Percentiles rank a stretch among this genome's conserved stretches.
Conservation (phyloP, 2,329 filamentous ascomycete genomes). For the Neopestalotiopsis sp. region DNA sequence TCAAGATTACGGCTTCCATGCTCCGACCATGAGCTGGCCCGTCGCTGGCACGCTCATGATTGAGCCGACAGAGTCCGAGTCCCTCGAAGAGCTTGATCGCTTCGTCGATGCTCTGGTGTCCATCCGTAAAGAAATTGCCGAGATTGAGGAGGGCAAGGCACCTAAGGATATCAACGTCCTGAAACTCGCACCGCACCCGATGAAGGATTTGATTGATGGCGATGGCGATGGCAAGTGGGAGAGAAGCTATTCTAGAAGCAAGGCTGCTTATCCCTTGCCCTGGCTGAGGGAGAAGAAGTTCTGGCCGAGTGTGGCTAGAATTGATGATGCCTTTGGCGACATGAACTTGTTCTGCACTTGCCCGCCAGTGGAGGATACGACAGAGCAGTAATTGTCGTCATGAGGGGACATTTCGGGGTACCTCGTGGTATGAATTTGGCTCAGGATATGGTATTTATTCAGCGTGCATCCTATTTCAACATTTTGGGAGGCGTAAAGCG, state of each 20-base stretch:
- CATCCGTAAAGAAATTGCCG: constrained; percentile 84
- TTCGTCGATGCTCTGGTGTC: constrained; percentile 90
- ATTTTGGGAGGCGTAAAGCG: constrained; percentile 16
- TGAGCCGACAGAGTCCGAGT: constrained; percentile 94
- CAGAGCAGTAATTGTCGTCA: constrained; percentile 24
- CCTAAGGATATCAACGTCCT: constrained; percentile 82
- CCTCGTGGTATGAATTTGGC: not conserved
- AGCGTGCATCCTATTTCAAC: constrained; percentile 20
- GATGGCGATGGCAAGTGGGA: constrained; percentile 72
- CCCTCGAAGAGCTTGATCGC: constrained; percentile 88
- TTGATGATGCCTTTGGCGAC: constrained; percentile 92
- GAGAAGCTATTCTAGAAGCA: constrained; percentile 79
- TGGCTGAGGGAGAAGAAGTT: constrained; percentile 96
- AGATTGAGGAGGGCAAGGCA: constrained; percentile 79
- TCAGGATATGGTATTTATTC: not conserved
- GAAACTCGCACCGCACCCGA: constrained; percentile 87
- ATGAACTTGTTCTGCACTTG: constrained; percentile 95
- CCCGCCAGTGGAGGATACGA: constrained; percentile 76
- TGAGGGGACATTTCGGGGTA: not conserved
- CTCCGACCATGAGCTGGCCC: constrained; percentile 96
- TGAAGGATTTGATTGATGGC: constrained; percentile 76
- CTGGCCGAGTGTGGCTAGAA: constrained; percentile 86
- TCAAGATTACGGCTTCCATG: constrained; percentile 97
- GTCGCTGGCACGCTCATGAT: constrained; percentile 97
- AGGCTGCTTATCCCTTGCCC: constrained; percentile 84